These are phyloP conservation scores for Tetrahymena thermophila DNA, from an alignment of 73 alveolate genomes.

Conservation along the genomic window DNA sequence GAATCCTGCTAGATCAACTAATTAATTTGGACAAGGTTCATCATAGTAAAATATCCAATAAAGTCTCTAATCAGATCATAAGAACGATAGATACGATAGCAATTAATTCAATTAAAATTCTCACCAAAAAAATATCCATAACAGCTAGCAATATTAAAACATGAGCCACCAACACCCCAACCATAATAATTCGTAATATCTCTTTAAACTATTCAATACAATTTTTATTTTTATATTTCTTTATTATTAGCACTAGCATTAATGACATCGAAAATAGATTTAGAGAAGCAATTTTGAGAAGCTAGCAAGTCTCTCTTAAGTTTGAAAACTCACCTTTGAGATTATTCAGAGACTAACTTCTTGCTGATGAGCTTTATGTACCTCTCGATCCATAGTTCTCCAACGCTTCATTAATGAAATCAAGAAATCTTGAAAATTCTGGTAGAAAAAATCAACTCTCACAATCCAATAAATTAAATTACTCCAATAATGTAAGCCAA, in stretches of 20 bases:
- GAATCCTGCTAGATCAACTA: not conserved
- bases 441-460: not conserved
- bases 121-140: not conserved
- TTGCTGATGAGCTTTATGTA: not conserved
- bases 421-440: not conserved
- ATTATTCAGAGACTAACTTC: not conserved
- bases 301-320: not conserved
- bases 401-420: not conserved
- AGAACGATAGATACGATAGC: not conserved
- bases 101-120: not conserved
- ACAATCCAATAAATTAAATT: not conserved
- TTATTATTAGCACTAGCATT: not conserved
- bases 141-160: not conserved
- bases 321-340: not conserved
- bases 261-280: not conserved
- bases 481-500: not conserved
- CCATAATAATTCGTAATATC: not conserved
- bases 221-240: not conserved
- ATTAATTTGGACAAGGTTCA: not conserved
- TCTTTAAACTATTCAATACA: too few relatives aligned
- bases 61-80: not conserved
- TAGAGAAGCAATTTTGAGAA: not conserved
- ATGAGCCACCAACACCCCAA: not conserved
- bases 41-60: not conserved
- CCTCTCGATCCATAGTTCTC: not conserved